These are phyloP conservation scores for Neonectria ditissima DNA, from an alignment of 2,329 filamentous ascomycete genomes.

Conservation along the genomic window DNA sequence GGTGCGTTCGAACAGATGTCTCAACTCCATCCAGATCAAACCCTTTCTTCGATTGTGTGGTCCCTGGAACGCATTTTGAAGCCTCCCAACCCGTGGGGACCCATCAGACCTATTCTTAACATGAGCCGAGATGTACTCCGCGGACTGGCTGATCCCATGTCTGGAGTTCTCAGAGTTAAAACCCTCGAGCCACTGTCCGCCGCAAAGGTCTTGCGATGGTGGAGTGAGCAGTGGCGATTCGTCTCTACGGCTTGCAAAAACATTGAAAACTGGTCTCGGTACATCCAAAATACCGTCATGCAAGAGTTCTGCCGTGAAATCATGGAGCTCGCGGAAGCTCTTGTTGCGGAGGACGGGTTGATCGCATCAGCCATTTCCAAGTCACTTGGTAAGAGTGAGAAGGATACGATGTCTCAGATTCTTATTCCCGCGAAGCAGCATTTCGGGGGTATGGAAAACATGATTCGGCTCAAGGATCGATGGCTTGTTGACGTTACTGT, in stretches of 20 bases:
- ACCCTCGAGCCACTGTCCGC: conserved; percentile 71
- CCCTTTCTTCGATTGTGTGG: conserved; percentile 58
- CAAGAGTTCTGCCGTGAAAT: conserved; percentile 93
- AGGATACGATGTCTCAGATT: conserved; percentile 55
- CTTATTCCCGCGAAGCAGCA: conserved; percentile 55
- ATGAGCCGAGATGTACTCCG: conserved; percentile 68
- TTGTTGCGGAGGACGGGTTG: conserved; percentile 87
- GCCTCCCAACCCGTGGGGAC: conserved; percentile 63
- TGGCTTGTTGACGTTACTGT: conserved; percentile 88
- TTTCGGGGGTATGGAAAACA: conserved; percentile 81
- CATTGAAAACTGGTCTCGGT: conserved; percentile 85
- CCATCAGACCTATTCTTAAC: conserved; percentile 67
- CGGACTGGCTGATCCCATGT: conserved; percentile 66
- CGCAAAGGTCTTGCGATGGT: conserved; percentile 78
- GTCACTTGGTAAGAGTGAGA: conserved; percentile 50
- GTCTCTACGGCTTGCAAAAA: conserved; percentile 84
- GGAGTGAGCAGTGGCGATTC: conserved; percentile 85
- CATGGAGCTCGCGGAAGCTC: conserved; percentile 90
- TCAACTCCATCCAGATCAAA: conserved; percentile 55
- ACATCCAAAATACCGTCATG: conserved; percentile 82
- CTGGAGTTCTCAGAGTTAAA: conserved; percentile 67
- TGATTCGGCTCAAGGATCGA: conserved; percentile 89
- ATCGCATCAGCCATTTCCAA: conserved; percentile 76
- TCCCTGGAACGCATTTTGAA: conserved; percentile 51
- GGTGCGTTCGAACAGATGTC: conserved; percentile 55